These are phyloP conservation scores for Ramaria sp. DNA, from an alignment of 768 basidiomycete species.

Conservation along the genomic window DNA sequence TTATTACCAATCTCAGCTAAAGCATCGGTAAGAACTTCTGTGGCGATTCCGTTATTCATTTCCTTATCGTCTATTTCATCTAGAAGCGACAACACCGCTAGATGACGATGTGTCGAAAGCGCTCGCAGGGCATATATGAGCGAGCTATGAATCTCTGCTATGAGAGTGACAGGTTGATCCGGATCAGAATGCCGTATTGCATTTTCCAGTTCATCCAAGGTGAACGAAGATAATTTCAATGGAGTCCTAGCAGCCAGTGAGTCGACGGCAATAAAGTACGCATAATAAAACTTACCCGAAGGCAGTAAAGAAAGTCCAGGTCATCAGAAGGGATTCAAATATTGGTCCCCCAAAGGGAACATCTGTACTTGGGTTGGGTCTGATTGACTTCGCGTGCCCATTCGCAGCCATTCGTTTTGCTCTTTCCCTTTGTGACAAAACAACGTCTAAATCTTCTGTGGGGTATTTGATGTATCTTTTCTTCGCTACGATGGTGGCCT, in stretches of 20 bases:
- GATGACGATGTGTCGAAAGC: slow-evolving; percentile 64
- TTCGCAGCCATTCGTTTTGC: slow-evolving; percentile 50
- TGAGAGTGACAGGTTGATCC: slow-evolving; percentile 64
- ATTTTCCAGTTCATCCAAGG: slow-evolving; percentile 87
- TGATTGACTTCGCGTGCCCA: slow-evolving; percentile 29
- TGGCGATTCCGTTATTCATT: slow-evolving; percentile 27
- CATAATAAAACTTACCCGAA: slow-evolving; percentile 59
- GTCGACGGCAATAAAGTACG: background rate
- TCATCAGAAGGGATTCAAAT: slow-evolving; percentile 82
- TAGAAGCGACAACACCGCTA: slow-evolving; percentile 59
- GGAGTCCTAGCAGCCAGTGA: slow-evolving; percentile 49
- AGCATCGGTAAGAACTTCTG: slow-evolving; percentile 52
- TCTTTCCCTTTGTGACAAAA: slow-evolving; percentile 70
- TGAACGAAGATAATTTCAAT: slow-evolving; percentile 76
- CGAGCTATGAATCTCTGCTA: slow-evolving; percentile 81
- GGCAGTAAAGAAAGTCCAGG: slow-evolving; percentile 90
- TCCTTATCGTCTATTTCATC: slow-evolving; percentile 26
- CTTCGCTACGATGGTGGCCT: slow-evolving; percentile 64
- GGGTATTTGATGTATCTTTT: slow-evolving; percentile 88
- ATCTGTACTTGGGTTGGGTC: slow-evolving; percentile 48
- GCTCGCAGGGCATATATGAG: slow-evolving; percentile 88
- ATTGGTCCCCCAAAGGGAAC: slow-evolving; percentile 46
- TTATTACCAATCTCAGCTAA: slow-evolving; percentile 79
- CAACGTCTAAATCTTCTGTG: slow-evolving; percentile 84
- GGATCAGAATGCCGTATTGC: slow-evolving; percentile 65